phyloP scores from a whole-genome alignment of 2,329 filamentous ascomycete species.

The Diaporthe australafricana region DNA sequence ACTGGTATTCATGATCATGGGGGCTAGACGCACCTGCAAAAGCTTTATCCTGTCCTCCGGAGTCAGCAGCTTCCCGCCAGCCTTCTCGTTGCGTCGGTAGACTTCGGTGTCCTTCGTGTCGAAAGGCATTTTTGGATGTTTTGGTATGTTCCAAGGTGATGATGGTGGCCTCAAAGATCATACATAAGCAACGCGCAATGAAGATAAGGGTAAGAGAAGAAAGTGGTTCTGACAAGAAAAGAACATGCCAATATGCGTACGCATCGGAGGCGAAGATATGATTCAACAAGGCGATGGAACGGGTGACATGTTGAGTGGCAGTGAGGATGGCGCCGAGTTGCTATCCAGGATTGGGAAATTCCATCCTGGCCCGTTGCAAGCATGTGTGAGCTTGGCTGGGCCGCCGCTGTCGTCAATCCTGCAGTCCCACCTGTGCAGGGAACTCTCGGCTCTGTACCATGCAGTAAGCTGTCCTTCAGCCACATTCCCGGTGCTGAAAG shows the following conservation, averaged over 20 bases:
- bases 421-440: conserved; percentile 3
- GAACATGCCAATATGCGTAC: conserved; percentile 38
- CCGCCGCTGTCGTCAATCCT: conserved; percentile 18
- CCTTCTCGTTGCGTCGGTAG: conserved; percentile 59
- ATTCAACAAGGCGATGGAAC: not conserved
- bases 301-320: conserved; percentile 25
- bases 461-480: conserved; percentile 16
- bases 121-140: conserved; percentile 49
- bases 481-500: conserved; percentile 20
- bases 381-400: conserved; percentile 27
- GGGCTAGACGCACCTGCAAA: conserved; percentile 51
- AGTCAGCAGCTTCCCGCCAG: conserved; percentile 54
- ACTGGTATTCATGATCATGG: conserved; percentile 30
- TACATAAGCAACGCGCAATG: not conserved
- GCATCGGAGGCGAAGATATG: conserved; percentile 11
- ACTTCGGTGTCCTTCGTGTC: conserved; percentile 51
- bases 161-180: not conserved
- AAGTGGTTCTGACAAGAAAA: not conserved
- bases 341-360: conserved; percentile 26
- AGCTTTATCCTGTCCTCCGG: conserved; percentile 58
- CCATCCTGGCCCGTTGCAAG: conserved; percentile 16
- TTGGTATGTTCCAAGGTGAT: not conserved
- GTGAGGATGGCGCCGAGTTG: conserved; percentile 21
- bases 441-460: not conserved
- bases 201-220: not conserved